A percentile compares a stretch with the other conserved stretches of the same genome.
Conservation (phyloP, 306 rosid genomes). For the Corylus heterophylla region DNA sequence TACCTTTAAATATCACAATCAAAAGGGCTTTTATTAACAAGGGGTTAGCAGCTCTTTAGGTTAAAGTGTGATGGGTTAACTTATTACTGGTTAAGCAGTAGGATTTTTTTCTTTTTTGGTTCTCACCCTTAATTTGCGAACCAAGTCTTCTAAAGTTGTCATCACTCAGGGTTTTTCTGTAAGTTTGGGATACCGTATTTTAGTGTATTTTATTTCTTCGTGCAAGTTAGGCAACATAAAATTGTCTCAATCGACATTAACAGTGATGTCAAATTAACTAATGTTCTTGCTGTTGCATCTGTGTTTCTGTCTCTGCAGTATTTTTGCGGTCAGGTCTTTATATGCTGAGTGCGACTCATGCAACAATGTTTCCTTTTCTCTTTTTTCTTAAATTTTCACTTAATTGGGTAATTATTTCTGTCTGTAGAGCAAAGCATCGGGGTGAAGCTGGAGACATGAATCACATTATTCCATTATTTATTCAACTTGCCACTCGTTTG, state of each 20-base stretch:
- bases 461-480: constrained; percentile 62
- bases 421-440: constrained; percentile 72
- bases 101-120: neutral
- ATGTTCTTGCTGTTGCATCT: neutral
- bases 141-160: neutral
- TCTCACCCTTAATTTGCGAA: neutral
- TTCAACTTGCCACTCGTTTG: constrained; percentile 74
- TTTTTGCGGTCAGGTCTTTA: neutral
- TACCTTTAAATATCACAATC: neutral
- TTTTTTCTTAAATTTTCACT: neutral
- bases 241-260: neutral
- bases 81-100: neutral
- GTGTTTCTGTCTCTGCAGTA: neutral
- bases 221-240: neutral
- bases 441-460: constrained; percentile 80
- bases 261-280: neutral
- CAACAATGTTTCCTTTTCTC: constrained; percentile 2
- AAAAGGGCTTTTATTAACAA: neutral
- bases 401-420: neutral
- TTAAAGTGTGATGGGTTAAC: neutral
- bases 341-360: constrained; percentile 18
- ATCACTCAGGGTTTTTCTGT: neutral
- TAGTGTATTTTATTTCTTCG: neutral
- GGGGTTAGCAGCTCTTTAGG: neutral
- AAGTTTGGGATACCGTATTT: neutral